A percentile compares a stretch with the other conserved stretches of the same genome.
phyloP scores from a whole-genome alignment of 2,329 filamentous ascomycete genomes.

The Byssochlamys sp. region DNA sequence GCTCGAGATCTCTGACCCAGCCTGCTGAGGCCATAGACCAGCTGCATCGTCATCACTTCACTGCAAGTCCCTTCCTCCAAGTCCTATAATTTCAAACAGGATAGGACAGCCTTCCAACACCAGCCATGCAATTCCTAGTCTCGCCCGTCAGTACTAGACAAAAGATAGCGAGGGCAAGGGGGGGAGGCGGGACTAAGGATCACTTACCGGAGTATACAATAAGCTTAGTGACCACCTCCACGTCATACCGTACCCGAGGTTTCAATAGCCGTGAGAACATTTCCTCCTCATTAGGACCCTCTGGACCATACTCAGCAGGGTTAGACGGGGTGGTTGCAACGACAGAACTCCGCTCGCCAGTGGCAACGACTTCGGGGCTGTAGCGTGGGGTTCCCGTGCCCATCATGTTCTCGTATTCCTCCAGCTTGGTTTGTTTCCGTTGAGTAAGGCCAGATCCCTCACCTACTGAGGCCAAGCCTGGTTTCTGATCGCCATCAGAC shows the following conservation, averaged over 20 bases:
- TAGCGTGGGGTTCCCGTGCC: conserved; percentile 49
- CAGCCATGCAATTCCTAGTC: conserved; percentile 68
- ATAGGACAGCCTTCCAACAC: conserved; percentile 66
- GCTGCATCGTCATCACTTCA: conserved; percentile 3
- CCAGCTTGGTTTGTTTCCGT: conserved; percentile 42
- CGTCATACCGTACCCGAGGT: conserved; percentile 86
- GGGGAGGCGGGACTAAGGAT: neutral
- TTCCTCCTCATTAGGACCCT: conserved; percentile 55
- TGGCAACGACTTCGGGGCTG: conserved; percentile 16
- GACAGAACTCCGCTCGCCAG: conserved; percentile 14
- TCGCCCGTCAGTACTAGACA: conserved; percentile 1
- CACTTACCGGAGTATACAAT: conserved; percentile 80
- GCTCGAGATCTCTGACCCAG: neutral
- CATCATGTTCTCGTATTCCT: conserved; percentile 65
- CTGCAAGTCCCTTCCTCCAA: conserved; percentile 24
- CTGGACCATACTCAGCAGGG: conserved; percentile 23
- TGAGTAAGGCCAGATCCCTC: conserved; percentile 32
- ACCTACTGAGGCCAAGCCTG: conserved; percentile 1
- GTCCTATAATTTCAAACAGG: conserved; percentile 55
- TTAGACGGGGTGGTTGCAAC: conserved; percentile 11
- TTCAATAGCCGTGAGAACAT: conserved; percentile 77
- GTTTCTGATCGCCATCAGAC: conserved; percentile 13
- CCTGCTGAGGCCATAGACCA: neutral
- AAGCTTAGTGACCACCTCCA: conserved; percentile 95
- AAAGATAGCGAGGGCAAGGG: neutral